phyloP scores from a whole-genome alignment of 2,329 filamentous ascomycete species.

The Aspergillus sp. region DNA sequence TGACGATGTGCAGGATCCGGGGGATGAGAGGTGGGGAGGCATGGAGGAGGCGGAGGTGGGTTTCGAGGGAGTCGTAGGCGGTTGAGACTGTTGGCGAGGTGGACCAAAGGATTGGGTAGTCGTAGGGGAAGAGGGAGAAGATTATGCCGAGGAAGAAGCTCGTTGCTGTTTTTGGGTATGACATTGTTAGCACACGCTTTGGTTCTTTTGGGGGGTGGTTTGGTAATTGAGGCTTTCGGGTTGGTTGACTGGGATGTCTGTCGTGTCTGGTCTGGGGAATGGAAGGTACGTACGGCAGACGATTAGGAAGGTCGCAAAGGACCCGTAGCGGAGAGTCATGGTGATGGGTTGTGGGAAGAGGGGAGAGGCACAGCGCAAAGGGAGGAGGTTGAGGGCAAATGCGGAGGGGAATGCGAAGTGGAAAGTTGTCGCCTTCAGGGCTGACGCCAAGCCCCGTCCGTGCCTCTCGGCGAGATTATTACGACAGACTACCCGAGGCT shows the following conservation, averaged over 20 bases:
- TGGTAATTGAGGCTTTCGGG: constrained; percentile 10
- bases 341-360: not conserved
- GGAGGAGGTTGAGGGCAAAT: constrained; percentile 1
- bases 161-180: constrained; percentile 56
- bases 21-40: constrained; percentile 87
- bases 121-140: constrained; percentile 95
- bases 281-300: constrained; percentile 71
- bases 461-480: not conserved
- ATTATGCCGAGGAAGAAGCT: constrained; percentile 98
- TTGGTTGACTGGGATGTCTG: not conserved
- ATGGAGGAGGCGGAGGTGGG: constrained; percentile 87
- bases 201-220: constrained; percentile 6
- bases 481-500: too few species aligned
- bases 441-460: constrained; percentile 5
- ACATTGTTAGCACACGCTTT: constrained; percentile 14
- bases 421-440: constrained; percentile 6
- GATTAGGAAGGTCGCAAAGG: constrained; percentile 96
- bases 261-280: constrained; percentile 1
- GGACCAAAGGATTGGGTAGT: constrained; percentile 51
- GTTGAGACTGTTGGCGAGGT: constrained; percentile 41
- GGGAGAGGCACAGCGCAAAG: not conserved
- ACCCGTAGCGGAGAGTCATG: constrained; percentile 49
- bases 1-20: constrained; percentile 90
- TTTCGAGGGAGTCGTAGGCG: constrained; percentile 84
- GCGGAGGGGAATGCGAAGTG: constrained; percentile 7